A percentile compares a stretch with the other conserved stretches of the same genome.
Conservation (phyloP, 352 stramenopile genomes). For the Phytophthora pini region DNA sequence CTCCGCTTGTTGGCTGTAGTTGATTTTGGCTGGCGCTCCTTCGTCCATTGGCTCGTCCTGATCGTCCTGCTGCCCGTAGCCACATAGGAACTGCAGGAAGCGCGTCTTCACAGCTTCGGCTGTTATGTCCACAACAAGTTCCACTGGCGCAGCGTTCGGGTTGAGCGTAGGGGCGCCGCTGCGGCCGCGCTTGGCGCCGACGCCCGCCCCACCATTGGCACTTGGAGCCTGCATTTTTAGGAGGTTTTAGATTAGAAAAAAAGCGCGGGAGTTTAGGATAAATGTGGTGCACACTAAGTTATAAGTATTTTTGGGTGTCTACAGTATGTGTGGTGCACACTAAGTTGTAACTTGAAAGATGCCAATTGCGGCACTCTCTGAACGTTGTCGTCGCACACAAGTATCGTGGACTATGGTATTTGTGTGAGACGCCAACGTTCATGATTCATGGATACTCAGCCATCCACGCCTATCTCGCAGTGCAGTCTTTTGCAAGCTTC, state of each 20-base stretch:
- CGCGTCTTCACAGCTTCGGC: slow-evolving; percentile 85
- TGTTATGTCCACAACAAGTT: slow-evolving; percentile 73
- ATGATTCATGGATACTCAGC: too few species aligned
- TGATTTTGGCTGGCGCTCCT: slow-evolving; percentile 44
- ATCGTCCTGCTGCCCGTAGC: slow-evolving; percentile 64
- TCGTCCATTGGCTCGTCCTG: slow-evolving; percentile 23
- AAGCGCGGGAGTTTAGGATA: slow-evolving; percentile 1
- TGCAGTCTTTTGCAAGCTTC: neutral
- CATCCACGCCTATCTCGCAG: too few species aligned
- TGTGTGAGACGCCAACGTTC: too few species aligned
- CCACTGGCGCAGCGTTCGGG: slow-evolving; percentile 42
- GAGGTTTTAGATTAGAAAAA: slow-evolving; percentile 3
- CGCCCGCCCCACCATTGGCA: slow-evolving; percentile 9
- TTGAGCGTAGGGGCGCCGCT: slow-evolving; percentile 50
- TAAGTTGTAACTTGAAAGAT: too few species aligned
- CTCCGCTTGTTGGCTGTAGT: slow-evolving; percentile 86
- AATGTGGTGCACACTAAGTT: slow-evolving; percentile 5
- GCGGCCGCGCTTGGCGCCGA: slow-evolving; percentile 49
- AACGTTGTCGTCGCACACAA: too few species aligned
- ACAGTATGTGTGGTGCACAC: too few species aligned
- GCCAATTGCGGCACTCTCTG: too few species aligned
- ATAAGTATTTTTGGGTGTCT: neutral
- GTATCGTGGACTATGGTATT: too few species aligned
- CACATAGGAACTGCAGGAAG: slow-evolving; percentile 85
- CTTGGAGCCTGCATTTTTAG: slow-evolving; percentile 24